Evolutionary conservation across 306 rosid genomes (phyloP).

Genomic region (Malus sieversii): DNA sequence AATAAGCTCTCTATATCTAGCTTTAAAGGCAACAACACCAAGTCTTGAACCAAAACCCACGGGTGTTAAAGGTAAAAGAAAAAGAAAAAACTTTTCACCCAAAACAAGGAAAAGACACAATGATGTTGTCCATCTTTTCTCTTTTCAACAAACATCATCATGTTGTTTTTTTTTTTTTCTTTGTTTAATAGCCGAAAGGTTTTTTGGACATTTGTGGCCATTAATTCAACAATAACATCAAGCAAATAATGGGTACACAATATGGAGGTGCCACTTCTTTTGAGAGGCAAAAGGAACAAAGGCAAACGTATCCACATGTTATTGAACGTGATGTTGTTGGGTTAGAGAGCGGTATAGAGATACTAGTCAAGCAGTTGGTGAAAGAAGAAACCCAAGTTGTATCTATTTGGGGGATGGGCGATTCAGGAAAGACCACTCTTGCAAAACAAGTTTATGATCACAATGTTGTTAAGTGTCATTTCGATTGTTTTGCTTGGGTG

Average conservation of each 20-base stretch:
- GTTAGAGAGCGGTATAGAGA: neutral
- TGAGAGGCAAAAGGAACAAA: neutral
- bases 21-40: no score
- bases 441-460: conserved; percentile 4
- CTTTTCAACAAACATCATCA: no score
- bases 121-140: no score
- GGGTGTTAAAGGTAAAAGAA: no score
- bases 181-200: no score
- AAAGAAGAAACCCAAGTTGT: neutral
- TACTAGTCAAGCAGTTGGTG: neutral
- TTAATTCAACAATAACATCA: no score
- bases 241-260: neutral
- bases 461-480: neutral
- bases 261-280: neutral
- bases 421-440: conserved; percentile 12
- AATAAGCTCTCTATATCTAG: no score
- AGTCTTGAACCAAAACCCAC: no score
- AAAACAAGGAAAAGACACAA: no score
- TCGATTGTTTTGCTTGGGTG: conserved; percentile 8
- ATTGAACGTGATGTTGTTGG: neutral
- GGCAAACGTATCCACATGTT: conserved; percentile 10
- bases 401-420: conserved; percentile 9
- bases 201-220: no score
- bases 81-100: no score
- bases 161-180: no score